Evolutionary conservation across 768 basidiomycete genomes (phyloP).

Genomic region (Podaxis sp.): DNA sequence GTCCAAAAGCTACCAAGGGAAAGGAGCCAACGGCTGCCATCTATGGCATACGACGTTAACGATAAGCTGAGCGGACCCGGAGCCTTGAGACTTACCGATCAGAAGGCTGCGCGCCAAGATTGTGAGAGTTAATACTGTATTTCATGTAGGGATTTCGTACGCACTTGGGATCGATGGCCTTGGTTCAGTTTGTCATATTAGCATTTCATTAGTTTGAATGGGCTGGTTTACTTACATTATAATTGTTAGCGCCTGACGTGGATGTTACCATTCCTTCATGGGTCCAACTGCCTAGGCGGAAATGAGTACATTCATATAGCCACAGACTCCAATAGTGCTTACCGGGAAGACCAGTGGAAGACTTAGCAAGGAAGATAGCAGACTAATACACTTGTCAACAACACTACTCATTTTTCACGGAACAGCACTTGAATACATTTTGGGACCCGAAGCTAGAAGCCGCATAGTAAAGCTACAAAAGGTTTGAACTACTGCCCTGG

Average conservation of each 20-base stretch:
- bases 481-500: not conserved
- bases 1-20: constrained; percentile 58
- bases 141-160: constrained; percentile 17
- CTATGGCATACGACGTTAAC: constrained; percentile 20
- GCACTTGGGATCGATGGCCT: constrained; percentile 58
- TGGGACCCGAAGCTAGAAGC: constrained; percentile 56
- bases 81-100: constrained; percentile 25
- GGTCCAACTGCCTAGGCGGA: constrained; percentile 36
- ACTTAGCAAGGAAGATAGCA: constrained; percentile 55
- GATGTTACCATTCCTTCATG: constrained; percentile 50
- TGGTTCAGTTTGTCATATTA: not conserved
- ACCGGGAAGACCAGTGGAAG: constrained; percentile 46
- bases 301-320: not conserved
- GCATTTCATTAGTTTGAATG: not conserved
- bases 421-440: constrained; percentile 30
- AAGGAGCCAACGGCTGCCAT: constrained; percentile 45
- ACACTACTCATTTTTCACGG: not conserved
- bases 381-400: constrained; percentile 29
- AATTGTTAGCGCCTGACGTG: constrained; percentile 36
- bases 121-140: not conserved
- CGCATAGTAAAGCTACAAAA: constrained; percentile 49
- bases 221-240: constrained; percentile 34
- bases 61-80: not conserved
- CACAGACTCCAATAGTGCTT: not conserved
- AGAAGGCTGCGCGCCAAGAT: constrained; percentile 24